phyloP scores from a whole-genome alignment of 2,329 filamentous ascomycete genomes.

The Fusarium oxysporum region DNA sequence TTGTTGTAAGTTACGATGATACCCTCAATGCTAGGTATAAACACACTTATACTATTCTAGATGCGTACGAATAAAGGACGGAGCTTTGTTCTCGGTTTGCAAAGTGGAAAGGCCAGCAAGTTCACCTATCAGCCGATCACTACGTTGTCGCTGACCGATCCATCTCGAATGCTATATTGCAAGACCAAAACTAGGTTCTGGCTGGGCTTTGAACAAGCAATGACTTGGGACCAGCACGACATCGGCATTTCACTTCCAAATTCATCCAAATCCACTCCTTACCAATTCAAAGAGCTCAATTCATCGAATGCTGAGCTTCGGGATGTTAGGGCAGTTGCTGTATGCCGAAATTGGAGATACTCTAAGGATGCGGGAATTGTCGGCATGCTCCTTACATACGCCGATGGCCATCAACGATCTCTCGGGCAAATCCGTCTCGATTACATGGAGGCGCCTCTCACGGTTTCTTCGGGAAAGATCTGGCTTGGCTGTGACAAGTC shows the following conservation, averaged over 20 bases:
- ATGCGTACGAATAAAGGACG: not conserved
- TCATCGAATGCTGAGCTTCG: not conserved
- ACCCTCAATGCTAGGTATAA: not conserved
- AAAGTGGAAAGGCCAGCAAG: not conserved
- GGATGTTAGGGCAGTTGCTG: fast-evolving
- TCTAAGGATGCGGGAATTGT: fast-evolving
- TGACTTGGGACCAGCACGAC: fast-evolving
- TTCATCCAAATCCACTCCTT: not conserved
- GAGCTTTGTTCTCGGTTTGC: not conserved
- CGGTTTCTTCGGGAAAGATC: fast-evolving
- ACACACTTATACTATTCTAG: not conserved
- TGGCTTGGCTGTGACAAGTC: not conserved
- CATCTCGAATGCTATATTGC: not conserved
- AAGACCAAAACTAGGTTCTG: not conserved
- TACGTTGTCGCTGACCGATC: not conserved
- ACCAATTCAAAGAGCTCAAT: fast-evolving
- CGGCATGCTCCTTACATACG: not conserved
- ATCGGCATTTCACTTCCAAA: too few species aligned
- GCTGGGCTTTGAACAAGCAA: not conserved
- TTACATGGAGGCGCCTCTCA: not conserved
- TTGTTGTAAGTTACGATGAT: not conserved
- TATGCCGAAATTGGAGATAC: not conserved
- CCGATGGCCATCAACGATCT: not conserved
- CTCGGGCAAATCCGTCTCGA: not conserved
- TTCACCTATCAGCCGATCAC: not conserved